phyloP scores from a whole-genome alignment of 169 alveolate species.

The Plasmodium cynomolgi region DNA sequence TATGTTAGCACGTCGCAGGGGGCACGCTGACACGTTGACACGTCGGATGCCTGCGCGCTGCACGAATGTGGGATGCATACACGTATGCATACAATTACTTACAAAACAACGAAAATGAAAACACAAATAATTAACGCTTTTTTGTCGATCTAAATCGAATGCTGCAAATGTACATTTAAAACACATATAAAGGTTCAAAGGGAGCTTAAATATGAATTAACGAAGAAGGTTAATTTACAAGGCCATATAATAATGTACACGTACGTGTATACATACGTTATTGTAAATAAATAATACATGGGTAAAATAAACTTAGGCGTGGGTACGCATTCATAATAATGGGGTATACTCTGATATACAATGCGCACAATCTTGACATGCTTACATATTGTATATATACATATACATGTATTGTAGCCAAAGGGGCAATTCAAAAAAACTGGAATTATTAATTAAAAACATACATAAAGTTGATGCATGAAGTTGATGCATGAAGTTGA shows the following conservation, averaged over 20 bases:
- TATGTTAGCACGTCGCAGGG: background rate
- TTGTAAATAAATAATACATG: background rate
- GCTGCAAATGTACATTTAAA: background rate
- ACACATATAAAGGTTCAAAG: background rate
- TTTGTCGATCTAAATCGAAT: background rate
- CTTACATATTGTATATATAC: background rate
- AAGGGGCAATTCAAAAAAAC: background rate
- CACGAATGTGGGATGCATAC: background rate
- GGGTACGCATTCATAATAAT: background rate
- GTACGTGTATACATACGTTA: background rate
- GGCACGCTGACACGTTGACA: background rate
- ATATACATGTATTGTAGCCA: background rate
- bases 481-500: background rate
- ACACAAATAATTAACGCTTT: background rate
- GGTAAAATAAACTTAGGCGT: background rate
- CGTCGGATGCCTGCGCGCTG: background rate
- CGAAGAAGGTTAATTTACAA: background rate
- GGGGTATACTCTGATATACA: background rate
- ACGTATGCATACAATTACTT: background rate
- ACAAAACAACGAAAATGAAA: constrained; percentile 4
- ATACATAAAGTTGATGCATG: background rate
- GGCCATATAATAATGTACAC: background rate
- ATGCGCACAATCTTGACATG: background rate
- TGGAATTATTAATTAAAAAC: background rate
- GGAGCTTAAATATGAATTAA: background rate